Percentiles rank a stretch among this genome's conserved stretches.
Evolutionary conservation across 2,329 filamentous ascomycete genomes (phyloP).

Genomic region (Tolypocladium inflatum): DNA sequence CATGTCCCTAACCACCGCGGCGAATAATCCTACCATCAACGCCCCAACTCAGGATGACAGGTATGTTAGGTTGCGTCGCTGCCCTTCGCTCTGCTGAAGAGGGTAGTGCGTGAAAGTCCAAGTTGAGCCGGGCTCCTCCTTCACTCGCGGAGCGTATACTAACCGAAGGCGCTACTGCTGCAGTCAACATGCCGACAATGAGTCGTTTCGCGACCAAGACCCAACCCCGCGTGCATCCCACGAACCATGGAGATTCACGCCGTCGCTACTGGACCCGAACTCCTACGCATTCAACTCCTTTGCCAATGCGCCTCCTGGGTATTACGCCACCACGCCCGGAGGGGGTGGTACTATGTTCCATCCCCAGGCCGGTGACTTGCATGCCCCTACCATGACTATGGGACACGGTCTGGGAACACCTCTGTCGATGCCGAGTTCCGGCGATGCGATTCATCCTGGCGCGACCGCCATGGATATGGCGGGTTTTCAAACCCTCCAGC

Average conservation of each 20-base stretch:
- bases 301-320: conserved; percentile 68
- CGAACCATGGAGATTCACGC: conserved; percentile 81
- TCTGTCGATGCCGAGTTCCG: conserved; percentile 65
- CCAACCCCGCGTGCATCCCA: conserved; percentile 71
- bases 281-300: conserved; percentile 74
- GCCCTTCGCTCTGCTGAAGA: not conserved
- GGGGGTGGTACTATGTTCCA: conserved; percentile 75
- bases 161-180: conserved; percentile 5
- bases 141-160: not conserved
- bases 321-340: conserved; percentile 82
- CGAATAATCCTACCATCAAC: conserved; percentile 12
- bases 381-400: conserved; percentile 68
- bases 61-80: conserved; percentile 13
- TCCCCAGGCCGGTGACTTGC: conserved; percentile 74
- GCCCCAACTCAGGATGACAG: conserved; percentile 14
- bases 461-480: conserved; percentile 54
- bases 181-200: conserved; percentile 13
- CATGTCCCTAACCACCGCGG: conserved; percentile 24
- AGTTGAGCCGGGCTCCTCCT: not conserved
- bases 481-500: conserved; percentile 53
- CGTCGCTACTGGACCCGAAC: conserved; percentile 78
- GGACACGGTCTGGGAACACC: conserved; percentile 74
- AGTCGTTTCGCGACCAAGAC: conserved; percentile 58
- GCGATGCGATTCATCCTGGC: conserved; percentile 52
- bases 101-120: not conserved